These are phyloP conservation scores for Microascus cirrosus DNA, from an alignment of 2,329 filamentous ascomycete genomes.

Conservation along the genomic window DNA sequence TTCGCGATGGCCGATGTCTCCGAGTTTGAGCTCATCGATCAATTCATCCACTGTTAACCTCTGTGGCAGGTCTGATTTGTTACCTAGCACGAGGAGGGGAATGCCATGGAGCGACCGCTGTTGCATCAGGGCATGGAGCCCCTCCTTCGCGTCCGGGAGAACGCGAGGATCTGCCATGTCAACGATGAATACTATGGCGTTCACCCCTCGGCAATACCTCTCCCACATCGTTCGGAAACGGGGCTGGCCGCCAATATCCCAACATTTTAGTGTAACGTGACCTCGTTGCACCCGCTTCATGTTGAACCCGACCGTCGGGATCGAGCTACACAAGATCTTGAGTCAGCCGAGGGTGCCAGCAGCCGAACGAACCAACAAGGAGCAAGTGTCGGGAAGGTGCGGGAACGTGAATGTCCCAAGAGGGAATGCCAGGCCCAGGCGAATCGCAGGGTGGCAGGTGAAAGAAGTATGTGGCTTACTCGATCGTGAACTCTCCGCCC, in stretches of 20 bases:
- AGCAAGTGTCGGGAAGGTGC: not conserved
- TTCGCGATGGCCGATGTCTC: slow-evolving; percentile 79
- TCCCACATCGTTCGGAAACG: slow-evolving; percentile 99
- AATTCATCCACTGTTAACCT: slow-evolving; percentile 89
- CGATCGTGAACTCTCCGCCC: slow-evolving; percentile 97
- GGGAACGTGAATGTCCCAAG: slow-evolving; percentile 9
- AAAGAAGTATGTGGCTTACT: slow-evolving; percentile 53
- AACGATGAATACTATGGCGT: slow-evolving; percentile 97
- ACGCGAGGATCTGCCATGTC: slow-evolving; percentile 81
- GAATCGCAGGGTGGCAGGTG: slow-evolving; percentile 2
- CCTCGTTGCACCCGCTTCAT: slow-evolving; percentile 97
- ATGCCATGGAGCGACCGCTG: slow-evolving; percentile 81
- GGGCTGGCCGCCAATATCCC: slow-evolving; percentile 95
- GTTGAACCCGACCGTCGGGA: slow-evolving; percentile 97
- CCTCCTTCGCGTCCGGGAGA: slow-evolving; percentile 77
- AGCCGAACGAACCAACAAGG: not conserved
- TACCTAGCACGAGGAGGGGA: slow-evolving; percentile 85
- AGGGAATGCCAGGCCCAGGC: slow-evolving; percentile 5
- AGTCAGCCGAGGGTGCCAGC: slow-evolving; percentile 1
- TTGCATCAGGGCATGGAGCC: slow-evolving; percentile 79
- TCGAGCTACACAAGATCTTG: slow-evolving; percentile 55
- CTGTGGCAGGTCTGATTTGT: slow-evolving; percentile 91
- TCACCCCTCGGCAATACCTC: slow-evolving; percentile 92
- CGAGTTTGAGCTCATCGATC: slow-evolving; percentile 85
- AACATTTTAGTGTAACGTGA: slow-evolving; percentile 97